A percentile compares a stretch with the other conserved stretches of the same genome.
phyloP scores from a whole-genome alignment of 169 alveolate species.

The Theileria sp. region DNA sequence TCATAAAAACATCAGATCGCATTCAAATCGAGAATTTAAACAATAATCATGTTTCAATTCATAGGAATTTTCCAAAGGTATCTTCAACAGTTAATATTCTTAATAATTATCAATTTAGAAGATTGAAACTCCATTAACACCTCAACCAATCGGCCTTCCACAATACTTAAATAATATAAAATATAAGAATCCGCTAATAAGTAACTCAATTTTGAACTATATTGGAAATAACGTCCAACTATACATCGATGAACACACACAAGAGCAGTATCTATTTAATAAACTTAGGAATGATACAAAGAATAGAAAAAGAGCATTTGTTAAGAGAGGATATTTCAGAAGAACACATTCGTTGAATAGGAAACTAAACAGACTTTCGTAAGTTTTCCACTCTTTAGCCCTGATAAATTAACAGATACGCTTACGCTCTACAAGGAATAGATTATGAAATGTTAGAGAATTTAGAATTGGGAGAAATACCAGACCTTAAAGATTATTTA shows the following conservation, averaged over 20 bases:
- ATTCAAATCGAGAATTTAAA: background rate
- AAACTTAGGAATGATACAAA: conserved; percentile 53
- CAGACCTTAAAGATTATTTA: conserved; percentile 13
- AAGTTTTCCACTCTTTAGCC: background rate
- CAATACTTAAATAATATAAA: conserved; percentile 2
- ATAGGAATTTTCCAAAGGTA: conserved; percentile 1
- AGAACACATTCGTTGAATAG: conserved; percentile 36
- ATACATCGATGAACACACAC: background rate
- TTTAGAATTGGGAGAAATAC: conserved; percentile 60
- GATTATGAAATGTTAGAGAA: conserved; percentile 58
- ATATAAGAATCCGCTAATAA: background rate
- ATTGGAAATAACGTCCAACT: background rate
- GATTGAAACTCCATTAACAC: background rate
- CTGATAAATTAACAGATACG: conserved; percentile 34
- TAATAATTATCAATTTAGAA: background rate
- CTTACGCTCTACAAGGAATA: conserved; percentile 64
- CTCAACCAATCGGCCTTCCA: background rate
- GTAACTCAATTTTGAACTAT: background rate
- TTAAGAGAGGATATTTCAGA: conserved; percentile 56
- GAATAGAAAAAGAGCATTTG: conserved; percentile 59
- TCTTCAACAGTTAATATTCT: background rate
- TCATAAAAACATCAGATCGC: background rate
- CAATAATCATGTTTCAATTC: background rate
- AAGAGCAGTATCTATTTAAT: conserved; percentile 35
- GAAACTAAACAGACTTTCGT: conserved; percentile 57